Evolutionary conservation across 2,329 filamentous ascomycete genomes (phyloP), one percentile per base, ranked within the genome.

Genomic region (Neurospora sp.): DNA sequence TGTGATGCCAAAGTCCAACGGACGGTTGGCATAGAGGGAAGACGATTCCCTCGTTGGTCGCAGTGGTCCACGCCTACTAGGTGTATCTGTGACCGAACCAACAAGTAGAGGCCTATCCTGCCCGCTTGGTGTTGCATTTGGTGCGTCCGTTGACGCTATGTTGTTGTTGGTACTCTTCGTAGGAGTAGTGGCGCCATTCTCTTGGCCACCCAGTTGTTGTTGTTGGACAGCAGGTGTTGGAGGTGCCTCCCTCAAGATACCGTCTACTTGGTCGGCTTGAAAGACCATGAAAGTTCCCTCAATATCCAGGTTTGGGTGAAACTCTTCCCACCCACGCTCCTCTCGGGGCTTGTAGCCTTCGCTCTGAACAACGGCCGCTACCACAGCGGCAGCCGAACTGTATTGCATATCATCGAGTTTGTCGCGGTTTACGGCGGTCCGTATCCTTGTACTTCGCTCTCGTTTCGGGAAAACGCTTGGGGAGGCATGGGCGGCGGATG

Each of bases 301-400:
- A 67, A 97, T 93, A 81, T 98, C 94, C 68, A 99, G 87, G 76
- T 97, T 92, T 0, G 93, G 93, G 80, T 99, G 96, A 74, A 98
- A 98, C 79, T 99, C 96, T 77, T 97, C 94, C 93, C 95, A 99
- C 68, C 93, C 92, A 72, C 95, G 89, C 82, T 99, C 96, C 81
- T 99, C 96, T 77, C 96, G 87, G 39, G 96, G 96, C 79, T 99
- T 99, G 81, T 98, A 98, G 67, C 95, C 94, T 82, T 98, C 96
- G 76, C 89, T 94, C 78, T 97, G 93, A 74, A 93, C 92, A 71
- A 96, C 91, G 4, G 92, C 91, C 6, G 93, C 93, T 67, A 94
- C 92, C 33, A 94, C 92, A 37, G 93, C 93, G 12, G 95, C 93
- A n/a, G 91, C 93, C 66, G 92, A 95, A 75, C 91, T 93, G 80